These are phyloP conservation scores for Tephrocybe rancida DNA, from an alignment of 768 basidiomycete genomes.

Conservation along the genomic window DNA sequence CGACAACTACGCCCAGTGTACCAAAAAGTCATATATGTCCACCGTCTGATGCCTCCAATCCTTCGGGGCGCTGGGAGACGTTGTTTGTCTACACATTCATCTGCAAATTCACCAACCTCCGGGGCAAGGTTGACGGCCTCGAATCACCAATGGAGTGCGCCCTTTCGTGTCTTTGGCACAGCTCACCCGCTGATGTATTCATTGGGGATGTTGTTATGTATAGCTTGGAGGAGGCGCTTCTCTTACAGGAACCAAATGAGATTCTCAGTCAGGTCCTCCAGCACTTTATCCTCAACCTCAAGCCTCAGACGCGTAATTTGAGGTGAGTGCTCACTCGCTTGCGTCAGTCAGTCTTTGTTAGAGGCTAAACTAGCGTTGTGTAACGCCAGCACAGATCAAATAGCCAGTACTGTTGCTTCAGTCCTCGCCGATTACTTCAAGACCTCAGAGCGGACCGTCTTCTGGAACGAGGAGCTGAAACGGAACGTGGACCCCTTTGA, in stretches of 20 bases:
- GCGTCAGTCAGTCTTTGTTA: slow-evolving; percentile 28
- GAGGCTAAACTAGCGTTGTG: slow-evolving; percentile 33
- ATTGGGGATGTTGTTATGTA: slow-evolving; percentile 31
- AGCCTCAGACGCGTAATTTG: slow-evolving; percentile 88
- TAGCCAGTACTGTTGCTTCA: slow-evolving; percentile 71
- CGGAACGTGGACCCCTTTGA: slow-evolving; percentile 77
- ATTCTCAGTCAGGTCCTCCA: slow-evolving; percentile 73
- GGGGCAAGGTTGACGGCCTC: slow-evolving; percentile 75
- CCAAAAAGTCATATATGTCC: slow-evolving; percentile 54
- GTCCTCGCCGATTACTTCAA: slow-evolving; percentile 77
- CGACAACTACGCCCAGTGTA: slow-evolving; percentile 38
- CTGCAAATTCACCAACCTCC: slow-evolving; percentile 77
- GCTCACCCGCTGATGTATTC: slow-evolving; percentile 23
- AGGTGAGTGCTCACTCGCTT: slow-evolving; percentile 58
- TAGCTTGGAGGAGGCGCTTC: slow-evolving; percentile 81
- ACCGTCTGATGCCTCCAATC: slow-evolving; percentile 69
- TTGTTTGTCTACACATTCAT: slow-evolving; percentile 87
- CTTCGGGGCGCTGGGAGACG: slow-evolving; percentile 84
- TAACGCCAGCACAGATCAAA: slow-evolving; percentile 70
- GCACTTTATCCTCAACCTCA: slow-evolving; percentile 80
- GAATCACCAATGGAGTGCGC: slow-evolving; percentile 86
- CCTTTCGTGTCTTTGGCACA: slow-evolving; percentile 18
- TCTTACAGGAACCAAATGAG: slow-evolving; percentile 70
- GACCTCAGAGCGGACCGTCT: slow-evolving; percentile 71
- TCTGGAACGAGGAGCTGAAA: slow-evolving; percentile 74